Conservation (phyloP, 148 eudicot genomes). For the Rhododendron ovatum region DNA sequence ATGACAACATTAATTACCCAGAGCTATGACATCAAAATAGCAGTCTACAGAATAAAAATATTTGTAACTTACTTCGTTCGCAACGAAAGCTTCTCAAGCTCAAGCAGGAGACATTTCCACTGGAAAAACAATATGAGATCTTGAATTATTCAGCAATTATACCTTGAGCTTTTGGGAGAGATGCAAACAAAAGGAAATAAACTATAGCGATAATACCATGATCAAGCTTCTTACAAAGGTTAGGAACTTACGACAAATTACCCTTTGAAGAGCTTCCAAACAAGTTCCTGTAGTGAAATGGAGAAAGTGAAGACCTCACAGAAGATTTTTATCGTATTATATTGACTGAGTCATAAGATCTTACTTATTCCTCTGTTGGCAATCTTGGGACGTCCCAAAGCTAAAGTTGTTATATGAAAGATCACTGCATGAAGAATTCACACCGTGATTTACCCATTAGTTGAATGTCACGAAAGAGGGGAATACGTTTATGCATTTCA, state of each 20-base stretch:
- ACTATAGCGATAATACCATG: not conserved
- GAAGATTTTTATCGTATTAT: not conserved
- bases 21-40: not conserved
- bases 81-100: conserved; percentile 3
- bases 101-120: conserved; percentile 9
- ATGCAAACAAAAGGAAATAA: not conserved
- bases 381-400: too few relatives aligned
- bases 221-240: not conserved
- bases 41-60: not conserved
- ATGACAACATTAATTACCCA: not conserved
- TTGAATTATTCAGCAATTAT: not conserved
- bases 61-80: conserved; percentile 7
- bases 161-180: not conserved
- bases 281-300: conserved; percentile 18
- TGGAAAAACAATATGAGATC: conserved; percentile 4
- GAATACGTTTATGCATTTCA: not conserved
- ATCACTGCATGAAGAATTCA: conserved; percentile 18
- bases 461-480: not conserved
- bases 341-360: not conserved
- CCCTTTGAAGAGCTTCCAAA: conserved; percentile 11
- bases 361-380: not conserved
- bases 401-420: conserved; percentile 20
- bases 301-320: not conserved
- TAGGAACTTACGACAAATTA: conserved; percentile 11
- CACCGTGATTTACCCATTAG: not conserved